Base-by-base conservation (phyloP, 768 basidiomycete genomes). In the Boletus pseudo-olivaceus region DNA sequence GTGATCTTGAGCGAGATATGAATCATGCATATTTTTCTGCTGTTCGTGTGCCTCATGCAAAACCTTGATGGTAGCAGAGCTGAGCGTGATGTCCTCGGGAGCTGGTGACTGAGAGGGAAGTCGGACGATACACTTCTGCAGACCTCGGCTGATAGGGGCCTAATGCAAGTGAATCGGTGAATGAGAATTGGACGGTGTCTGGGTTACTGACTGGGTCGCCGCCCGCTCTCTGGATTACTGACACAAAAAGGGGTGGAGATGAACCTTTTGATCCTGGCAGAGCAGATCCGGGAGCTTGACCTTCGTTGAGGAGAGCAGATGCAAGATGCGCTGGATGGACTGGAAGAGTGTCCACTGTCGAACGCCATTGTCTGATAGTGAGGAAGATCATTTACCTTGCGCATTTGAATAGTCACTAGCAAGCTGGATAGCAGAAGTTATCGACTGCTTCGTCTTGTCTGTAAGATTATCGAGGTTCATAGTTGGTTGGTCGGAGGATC, bases 1-100 rank as follows among this genome's bases (percentile, higher is more conserved):
- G 67, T 97, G 94, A 57, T 98, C 93, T 69, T 95, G 90, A 0
- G 94, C 93, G 54, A 98, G 87, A 70, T 91, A 97, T 2, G 87
- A 87, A 69, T 95, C 93, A 65, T 88, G 87, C 86, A 88, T 88
- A 6, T 77, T 87, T 76, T 91, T 93, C 66, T 88, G 88, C 26
- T 90, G 72, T 12, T 75, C 79, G 56, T 88, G 85, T 0, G 93
- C 92, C 56, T 89, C 87, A 11, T 84, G 81, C 32, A 96, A 72
- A 40, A 92, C 79, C 63, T 85, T 82, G 54, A 80, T 63, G 5
- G 80, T 64, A 9, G 81, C 72, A 2, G 80, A 72, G 30, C 84
- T 82, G 47, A 92, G 69, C 2, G 84, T 75, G 5, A 84, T 76
- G 44, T 94, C 92, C 47, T 93, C 88, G 0, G 96, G 96, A 8